Evolutionary conservation across 2,329 filamentous ascomycete genomes (phyloP).

Genomic region (Aspergillus spinulosporus): DNA sequence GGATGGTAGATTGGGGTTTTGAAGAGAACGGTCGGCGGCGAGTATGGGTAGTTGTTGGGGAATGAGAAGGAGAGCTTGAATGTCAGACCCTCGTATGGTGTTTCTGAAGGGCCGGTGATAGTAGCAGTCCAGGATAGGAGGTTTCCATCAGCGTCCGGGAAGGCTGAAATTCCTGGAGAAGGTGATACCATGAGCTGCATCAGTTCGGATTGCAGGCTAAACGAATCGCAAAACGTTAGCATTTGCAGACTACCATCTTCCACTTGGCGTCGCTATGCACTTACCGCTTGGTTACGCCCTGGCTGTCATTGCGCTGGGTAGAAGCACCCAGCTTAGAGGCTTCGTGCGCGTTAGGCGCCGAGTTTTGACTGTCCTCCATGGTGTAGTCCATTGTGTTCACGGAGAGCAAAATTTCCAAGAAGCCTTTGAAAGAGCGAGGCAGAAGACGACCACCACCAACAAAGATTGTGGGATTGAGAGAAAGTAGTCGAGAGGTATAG

Average conservation of each 20-base stretch:
- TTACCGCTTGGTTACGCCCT: slow-evolving; percentile 76
- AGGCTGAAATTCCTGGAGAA: slow-evolving; percentile 90
- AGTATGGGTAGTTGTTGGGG: slow-evolving; percentile 89
- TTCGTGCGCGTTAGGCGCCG: slow-evolving; percentile 62
- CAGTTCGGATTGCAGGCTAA: slow-evolving; percentile 89
- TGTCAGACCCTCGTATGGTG: slow-evolving; percentile 81
- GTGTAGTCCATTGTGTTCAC: slow-evolving; percentile 51
- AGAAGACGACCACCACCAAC: neutral
- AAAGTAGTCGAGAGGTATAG: neutral
- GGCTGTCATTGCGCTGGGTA: slow-evolving; percentile 62
- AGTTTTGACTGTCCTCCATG: slow-evolving; percentile 67
- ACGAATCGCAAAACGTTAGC: neutral
- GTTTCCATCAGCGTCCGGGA: slow-evolving; percentile 86
- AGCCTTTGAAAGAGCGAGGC: neutral
- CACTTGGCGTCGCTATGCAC: neutral
- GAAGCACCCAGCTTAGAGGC: slow-evolving; percentile 61
- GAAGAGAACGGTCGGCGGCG: slow-evolving; percentile 87
- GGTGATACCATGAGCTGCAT: slow-evolving; percentile 98
- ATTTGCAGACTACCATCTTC: neutral
- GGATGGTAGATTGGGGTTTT: slow-evolving; percentile 99
- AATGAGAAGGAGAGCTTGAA: slow-evolving; percentile 94
- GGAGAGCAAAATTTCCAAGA: neutral
- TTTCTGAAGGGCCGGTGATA: slow-evolving; percentile 86
- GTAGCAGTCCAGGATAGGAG: slow-evolving; percentile 91
- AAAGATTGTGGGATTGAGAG: neutral